Conservation (phyloP, 208 protist genomes). For the Acanthamoeba polyphaga region DNA sequence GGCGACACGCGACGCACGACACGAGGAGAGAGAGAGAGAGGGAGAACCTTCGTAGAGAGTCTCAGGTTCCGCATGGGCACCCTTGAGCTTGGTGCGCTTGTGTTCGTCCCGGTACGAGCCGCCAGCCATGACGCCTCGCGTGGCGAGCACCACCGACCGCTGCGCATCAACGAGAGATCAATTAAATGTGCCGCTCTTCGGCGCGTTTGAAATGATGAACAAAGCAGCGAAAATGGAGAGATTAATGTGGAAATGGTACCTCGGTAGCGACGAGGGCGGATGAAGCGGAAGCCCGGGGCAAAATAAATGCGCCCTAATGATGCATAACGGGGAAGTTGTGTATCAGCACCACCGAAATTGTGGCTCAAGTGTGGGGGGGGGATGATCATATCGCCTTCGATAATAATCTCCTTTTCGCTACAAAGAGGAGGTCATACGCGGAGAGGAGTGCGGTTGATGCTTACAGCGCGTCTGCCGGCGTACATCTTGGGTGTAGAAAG, state of each 20-base stretch:
- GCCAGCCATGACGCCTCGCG: background rate
- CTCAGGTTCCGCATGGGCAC: background rate
- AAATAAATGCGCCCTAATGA: background rate
- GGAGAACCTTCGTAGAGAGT: background rate
- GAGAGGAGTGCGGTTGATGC: background rate
- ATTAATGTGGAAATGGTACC: background rate
- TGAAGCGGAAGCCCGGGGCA: background rate
- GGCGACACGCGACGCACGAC: too few relatives aligned
- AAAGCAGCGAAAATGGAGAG: background rate
- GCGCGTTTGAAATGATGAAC: background rate
- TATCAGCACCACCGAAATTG: background rate
- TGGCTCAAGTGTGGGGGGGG: too few relatives aligned
- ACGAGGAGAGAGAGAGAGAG: background rate
- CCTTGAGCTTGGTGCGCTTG: background rate
- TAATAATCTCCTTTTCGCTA: background rate
- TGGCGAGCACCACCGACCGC: background rate
- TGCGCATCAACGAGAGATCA: background rate
- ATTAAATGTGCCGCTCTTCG: background rate
- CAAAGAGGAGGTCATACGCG: background rate
- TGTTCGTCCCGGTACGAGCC: background rate
- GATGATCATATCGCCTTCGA: too few relatives aligned
- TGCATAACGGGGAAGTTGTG: background rate
- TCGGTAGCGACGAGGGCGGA: background rate
- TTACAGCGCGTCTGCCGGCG: background rate
- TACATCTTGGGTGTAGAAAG: background rate